Base-by-base conservation (phyloP, 805 yeast genomes). In the Candida alai region DNA sequence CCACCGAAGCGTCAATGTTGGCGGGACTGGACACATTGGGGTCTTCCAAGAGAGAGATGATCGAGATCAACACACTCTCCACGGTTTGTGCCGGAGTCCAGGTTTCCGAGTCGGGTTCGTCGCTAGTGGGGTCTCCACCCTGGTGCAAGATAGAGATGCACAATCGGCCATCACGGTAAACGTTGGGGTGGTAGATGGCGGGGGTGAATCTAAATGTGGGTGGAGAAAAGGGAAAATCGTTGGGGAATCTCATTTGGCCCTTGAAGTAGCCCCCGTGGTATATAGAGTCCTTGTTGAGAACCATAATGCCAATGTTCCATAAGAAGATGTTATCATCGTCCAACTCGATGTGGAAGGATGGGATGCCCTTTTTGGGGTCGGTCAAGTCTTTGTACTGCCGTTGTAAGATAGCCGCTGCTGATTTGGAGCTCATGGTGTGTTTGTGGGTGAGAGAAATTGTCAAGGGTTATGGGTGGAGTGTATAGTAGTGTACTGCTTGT, bases 21-120 rank as follows among this genome's bases (percentile, higher is more conserved):
- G 97, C 97, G 5, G 97, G 97, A 1, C 96, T 85, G 41, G 78
- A 76, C 39, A 85, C 81, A 62, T 90, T 90, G 35, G 97, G 97
- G 58, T 90, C 97, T 52, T 88, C 95, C 49, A 90, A 72, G 34
- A 90, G 71, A 6, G 96, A 87, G 13, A 90, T 84, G 44, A 90
- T 89, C 21, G 95, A 84, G 36, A 90, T 83, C 51, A 90, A 73
- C 7, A 90, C 96, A 20, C 84, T 70, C 61, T 90, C 97, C 7
- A 87, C 97, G 16, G 93, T 82, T 65, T 89, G 96, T 2, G 86
- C 93, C 3, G 89, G 94, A 14, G 84, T 77, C 97, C 97, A 88
- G 13, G 95, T 88, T 63, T 89, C 97, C 37, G 82, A 81, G 49
- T 87, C 95, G 2, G 89, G 90, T 58, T 89, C 96, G 45, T 87